Evolutionary conservation across 2,329 filamentous ascomycete genomes (phyloP), one percentile per base, ranked within the genome.

Genomic region (Talaromyces islandicus): DNA sequence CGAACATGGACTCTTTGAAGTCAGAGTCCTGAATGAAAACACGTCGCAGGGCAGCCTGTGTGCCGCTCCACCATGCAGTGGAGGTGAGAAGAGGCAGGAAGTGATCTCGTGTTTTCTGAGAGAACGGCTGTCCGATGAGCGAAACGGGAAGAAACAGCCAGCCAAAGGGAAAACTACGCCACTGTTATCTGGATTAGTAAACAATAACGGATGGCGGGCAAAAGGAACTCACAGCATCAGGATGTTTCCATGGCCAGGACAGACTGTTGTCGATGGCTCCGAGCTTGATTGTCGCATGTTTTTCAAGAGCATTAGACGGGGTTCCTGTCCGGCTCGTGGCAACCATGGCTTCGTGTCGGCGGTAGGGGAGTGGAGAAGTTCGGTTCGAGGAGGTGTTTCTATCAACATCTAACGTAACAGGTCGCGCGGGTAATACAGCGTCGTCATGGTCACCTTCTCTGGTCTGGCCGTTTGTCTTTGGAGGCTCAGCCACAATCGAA

Each of bases 181-280:
- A 88, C 83, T 85, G 59, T 19, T 32, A 57, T 27, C 56, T 59
- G 25, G 25, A 55, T 73, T 66, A 73, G 69, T 54, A 50, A 21
- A 29, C 1, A 9, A n/a, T 38, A 25, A 59, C 1, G 32, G 17
- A 35, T 25, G 21, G 21, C 27, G 2, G 25, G n/a, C 14, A 46
- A 29, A 38, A 29, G 11, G 53, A 50, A 76, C 82, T 75, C 76
- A 85, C 83, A 60, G 93, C 94, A 80, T 99, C 93, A 0, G 93
- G 93, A 69, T 97, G 93, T 74, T 97, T 97, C 94, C 93, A 99
- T 1, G 94, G 94, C 92, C 94, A 99, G 1, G 94, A 97, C 65
- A 99, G 76, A 65, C 92, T 97, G 75, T 99, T 99, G 75, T 99
- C 94, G 66, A 99, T 99, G 60, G 94, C 94, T 53, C 94, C 94